Conservation (phyloP, 2,329 filamentous ascomycete genomes). For the Biscogniauxia mediterranea region DNA sequence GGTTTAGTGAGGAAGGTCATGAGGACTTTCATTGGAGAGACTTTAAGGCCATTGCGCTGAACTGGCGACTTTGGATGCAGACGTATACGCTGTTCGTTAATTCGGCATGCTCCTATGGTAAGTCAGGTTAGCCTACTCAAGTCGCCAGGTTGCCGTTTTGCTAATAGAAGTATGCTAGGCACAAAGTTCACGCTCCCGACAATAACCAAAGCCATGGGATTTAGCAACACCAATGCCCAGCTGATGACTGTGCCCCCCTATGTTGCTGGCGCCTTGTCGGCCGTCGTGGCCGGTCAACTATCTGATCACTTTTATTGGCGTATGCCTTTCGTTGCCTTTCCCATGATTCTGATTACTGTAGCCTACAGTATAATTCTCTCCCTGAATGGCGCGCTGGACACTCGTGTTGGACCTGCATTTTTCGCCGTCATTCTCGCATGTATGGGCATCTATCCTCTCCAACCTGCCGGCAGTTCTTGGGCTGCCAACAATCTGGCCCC, state of each 20-base stretch:
- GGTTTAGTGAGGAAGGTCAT: slow-evolving; percentile 1
- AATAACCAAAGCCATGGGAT: slow-evolving; percentile 37
- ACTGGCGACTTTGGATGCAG: neutral
- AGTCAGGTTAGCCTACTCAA: neutral
- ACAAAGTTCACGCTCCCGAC: slow-evolving; percentile 30
- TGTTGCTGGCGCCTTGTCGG: slow-evolving; percentile 32
- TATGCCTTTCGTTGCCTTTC: slow-evolving; percentile 38
- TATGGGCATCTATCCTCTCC: slow-evolving; percentile 40
- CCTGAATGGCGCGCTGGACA: slow-evolving; percentile 36
- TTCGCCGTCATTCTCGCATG: slow-evolving; percentile 44
- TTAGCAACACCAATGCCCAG: slow-evolving; percentile 23
- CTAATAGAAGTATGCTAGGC: slow-evolving; percentile 16
- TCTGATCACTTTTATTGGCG: slow-evolving; percentile 39
- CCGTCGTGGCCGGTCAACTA: slow-evolving; percentile 33
- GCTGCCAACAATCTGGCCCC: slow-evolving; percentile 39
- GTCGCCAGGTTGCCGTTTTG: neutral
- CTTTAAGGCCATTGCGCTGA: neutral
- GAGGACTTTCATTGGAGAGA: slow-evolving; percentile 3
- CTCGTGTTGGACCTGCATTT: slow-evolving; percentile 37
- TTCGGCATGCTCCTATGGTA: slow-evolving; percentile 15
- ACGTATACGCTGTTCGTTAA: neutral
- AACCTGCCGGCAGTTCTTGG: slow-evolving; percentile 42
- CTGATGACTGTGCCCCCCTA: slow-evolving; percentile 37
- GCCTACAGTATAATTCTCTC: slow-evolving; percentile 37
- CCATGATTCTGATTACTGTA: slow-evolving; percentile 35